These are phyloP conservation scores for Chlorella sp. DNA, from an alignment of 139 green algal species.

Conservation along the genomic window DNA sequence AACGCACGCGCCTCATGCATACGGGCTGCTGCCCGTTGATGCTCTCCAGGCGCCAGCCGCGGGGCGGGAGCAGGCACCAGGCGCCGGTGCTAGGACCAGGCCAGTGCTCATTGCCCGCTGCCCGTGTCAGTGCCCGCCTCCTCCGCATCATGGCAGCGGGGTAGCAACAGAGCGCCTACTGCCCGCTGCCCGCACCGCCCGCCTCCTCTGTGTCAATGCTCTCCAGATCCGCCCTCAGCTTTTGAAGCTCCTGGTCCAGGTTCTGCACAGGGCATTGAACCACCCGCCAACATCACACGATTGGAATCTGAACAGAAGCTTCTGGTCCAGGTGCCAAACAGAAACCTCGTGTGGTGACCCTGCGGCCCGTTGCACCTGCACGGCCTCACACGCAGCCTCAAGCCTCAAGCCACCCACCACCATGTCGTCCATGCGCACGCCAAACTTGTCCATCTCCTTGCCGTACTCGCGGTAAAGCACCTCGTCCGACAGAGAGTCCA, in stretches of 20 bases:
- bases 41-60: no score
- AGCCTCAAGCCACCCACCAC: neutral
- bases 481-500: constrained; percentile 1
- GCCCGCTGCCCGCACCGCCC: no score
- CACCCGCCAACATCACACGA: neutral
- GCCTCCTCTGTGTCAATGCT: neutral
- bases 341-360: no score
- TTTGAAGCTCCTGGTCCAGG: neutral
- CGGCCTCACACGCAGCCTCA: neutral
- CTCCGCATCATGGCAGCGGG: no score
- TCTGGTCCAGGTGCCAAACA: neutral
- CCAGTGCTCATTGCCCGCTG: no score
- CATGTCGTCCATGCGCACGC: neutral
- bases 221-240: neutral
- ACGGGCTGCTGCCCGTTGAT: no score
- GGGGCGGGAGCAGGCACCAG: no score
- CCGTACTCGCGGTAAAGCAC: neutral
- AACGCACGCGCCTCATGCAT: no score
- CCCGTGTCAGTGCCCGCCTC: no score
- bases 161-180: no score
- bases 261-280: neutral
- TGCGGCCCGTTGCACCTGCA: neutral
- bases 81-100: no score
- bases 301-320: neutral
- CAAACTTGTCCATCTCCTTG: neutral